Evolutionary conservation across 2,329 filamentous ascomycete genomes (phyloP).

Genomic region (Rachicladosporium sp.): DNA sequence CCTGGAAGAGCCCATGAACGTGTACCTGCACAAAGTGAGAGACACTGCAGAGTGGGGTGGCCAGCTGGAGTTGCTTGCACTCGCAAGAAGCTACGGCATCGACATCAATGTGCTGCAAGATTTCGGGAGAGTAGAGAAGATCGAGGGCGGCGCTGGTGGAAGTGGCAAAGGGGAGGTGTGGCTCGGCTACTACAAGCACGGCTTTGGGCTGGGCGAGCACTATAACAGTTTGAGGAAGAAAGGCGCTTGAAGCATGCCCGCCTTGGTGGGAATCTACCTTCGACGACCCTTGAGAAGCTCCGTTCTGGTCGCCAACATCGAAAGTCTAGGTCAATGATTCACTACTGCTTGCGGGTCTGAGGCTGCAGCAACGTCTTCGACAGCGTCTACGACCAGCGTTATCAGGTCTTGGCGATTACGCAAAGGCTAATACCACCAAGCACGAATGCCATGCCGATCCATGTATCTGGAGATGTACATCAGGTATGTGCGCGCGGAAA

Average conservation of each 20-base stretch:
- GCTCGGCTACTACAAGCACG: slow-evolving; percentile 91
- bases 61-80: slow-evolving; percentile 74
- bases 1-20: slow-evolving; percentile 64
- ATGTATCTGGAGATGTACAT: slow-evolving; percentile 49
- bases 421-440: slow-evolving; percentile 71
- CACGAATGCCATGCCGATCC: slow-evolving; percentile 69
- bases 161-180: slow-evolving; percentile 52
- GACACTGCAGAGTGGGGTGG: slow-evolving; percentile 95
- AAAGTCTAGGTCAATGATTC: no score
- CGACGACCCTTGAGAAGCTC: no score
- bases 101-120: slow-evolving; percentile 74
- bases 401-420: slow-evolving; percentile 46
- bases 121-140: slow-evolving; percentile 66
- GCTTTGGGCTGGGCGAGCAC: slow-evolving; percentile 89
- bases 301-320: no score
- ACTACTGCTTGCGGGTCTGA: no score
- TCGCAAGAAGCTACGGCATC: slow-evolving; percentile 68
- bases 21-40: slow-evolving; percentile 63
- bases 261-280: no score
- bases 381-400: background rate
- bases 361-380: background rate
- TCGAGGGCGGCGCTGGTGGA: slow-evolving; percentile 41
- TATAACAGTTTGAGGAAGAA: slow-evolving; percentile 67
- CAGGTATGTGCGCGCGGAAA: slow-evolving; percentile 3
- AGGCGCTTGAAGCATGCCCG: no score